Conservation (phyloP, 139 green algal genomes). For the Chlorokybus atmophyticus region DNA sequence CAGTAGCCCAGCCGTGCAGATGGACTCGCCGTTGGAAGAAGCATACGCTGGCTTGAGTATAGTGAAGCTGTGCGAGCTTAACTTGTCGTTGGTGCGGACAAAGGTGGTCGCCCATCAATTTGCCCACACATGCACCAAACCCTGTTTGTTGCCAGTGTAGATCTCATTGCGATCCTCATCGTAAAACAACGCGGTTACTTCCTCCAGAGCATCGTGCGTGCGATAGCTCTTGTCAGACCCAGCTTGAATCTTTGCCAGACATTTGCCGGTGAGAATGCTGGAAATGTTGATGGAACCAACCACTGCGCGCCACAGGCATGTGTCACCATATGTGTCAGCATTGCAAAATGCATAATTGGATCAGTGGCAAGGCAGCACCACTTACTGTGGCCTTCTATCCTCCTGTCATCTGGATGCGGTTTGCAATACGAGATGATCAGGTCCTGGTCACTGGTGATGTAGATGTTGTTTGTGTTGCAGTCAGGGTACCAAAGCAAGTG, state of each 20-base stretch:
- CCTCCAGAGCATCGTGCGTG: constrained; percentile 21
- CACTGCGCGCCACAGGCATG: not conserved
- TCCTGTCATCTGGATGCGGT: too few species aligned
- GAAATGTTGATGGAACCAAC: constrained; percentile 33
- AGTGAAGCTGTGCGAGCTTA: too few species aligned
- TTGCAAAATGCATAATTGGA: too few species aligned
- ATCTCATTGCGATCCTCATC: constrained; percentile 41
- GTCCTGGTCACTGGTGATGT: constrained; percentile 38
- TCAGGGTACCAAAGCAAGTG: constrained; percentile 39
- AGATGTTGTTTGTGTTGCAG: constrained; percentile 47
- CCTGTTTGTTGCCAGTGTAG: constrained; percentile 30
- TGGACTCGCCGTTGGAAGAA: too few species aligned
- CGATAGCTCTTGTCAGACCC: not conserved
- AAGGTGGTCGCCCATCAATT: constrained; percentile 8
- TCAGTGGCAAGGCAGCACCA: too few species aligned
- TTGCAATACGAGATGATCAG: constrained; percentile 46
- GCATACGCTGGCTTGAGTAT: too few species aligned
- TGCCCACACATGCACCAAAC: constrained; percentile 36
- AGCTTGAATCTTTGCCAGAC: constrained; percentile 29
- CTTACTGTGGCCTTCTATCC: too few species aligned
- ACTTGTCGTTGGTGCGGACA: too few species aligned
- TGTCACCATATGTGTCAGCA: too few species aligned
- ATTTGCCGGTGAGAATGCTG: constrained; percentile 38
- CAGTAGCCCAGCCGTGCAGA: too few species aligned
- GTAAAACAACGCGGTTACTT: constrained; percentile 38